Conservation (phyloP, 352 stramenopile species). For the Phytophthora pistaciae region DNA sequence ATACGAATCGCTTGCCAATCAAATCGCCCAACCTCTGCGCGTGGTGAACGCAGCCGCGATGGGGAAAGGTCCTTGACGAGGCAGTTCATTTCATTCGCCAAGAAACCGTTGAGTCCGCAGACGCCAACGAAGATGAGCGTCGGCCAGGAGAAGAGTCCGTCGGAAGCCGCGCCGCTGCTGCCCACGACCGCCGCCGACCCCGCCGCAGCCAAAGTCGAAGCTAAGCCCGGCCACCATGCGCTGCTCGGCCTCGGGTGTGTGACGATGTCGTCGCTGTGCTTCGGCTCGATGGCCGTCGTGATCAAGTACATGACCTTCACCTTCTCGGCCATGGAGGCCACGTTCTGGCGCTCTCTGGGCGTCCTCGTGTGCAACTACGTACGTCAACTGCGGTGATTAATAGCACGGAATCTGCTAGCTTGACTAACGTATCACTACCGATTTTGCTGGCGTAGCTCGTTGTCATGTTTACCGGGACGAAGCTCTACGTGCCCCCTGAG, state of each 20-base stretch:
- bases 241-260: slow-evolving; percentile 65
- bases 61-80: background rate
- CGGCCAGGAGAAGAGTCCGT: background rate
- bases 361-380: slow-evolving; percentile 67
- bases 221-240: slow-evolving; percentile 38
- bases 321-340: slow-evolving; percentile 75
- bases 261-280: slow-evolving; percentile 71
- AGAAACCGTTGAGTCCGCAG: background rate
- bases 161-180: slow-evolving; percentile 17
- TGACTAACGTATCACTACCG: background rate
- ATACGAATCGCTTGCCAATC: slow-evolving; percentile 10
- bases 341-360: slow-evolving; percentile 74
- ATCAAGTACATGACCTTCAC: slow-evolving; percentile 75
- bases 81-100: background rate
- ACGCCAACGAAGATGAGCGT: background rate
- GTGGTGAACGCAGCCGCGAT: background rate
- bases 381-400: too few species aligned
- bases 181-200: slow-evolving; percentile 15
- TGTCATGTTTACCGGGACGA: slow-evolving; percentile 24
- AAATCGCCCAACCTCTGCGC: slow-evolving; percentile 9
- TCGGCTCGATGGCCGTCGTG: slow-evolving; percentile 78
- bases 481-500: slow-evolving; percentile 46
- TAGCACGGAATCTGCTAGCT: background rate
- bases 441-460: slow-evolving; percentile 9
- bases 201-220: slow-evolving; percentile 11